phyloP scores from a whole-genome alignment of 768 basidiomycete species.

The Lenzites betulinus region DNA sequence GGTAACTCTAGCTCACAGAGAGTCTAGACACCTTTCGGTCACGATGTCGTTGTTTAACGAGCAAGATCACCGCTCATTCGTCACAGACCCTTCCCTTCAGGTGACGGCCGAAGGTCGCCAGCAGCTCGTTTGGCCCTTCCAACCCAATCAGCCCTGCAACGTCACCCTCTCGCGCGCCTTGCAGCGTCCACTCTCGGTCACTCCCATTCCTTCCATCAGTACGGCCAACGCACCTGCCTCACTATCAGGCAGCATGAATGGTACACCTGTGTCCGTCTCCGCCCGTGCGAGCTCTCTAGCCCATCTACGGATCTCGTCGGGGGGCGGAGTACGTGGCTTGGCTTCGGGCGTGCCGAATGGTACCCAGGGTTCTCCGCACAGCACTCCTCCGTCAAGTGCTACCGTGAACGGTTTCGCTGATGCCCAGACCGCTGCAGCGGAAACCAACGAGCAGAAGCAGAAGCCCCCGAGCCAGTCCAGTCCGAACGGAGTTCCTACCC shows the following conservation, averaged over 20 bases:
- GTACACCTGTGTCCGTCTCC: conserved; percentile 58
- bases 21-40: conserved; percentile 49
- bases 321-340: conserved; percentile 47
- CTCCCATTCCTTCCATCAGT: conserved; percentile 20
- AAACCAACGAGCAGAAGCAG: conserved; percentile 14
- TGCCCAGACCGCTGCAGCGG: conserved; percentile 11
- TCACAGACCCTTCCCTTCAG: conserved; percentile 51
- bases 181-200: conserved; percentile 11
- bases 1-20: neutral
- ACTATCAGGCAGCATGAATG: conserved; percentile 26
- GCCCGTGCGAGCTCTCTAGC: conserved; percentile 53
- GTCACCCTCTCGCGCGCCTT: conserved; percentile 20
- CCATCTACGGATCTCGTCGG: conserved; percentile 64
- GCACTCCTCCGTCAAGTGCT: conserved; percentile 15
- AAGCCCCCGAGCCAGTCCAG: conserved; percentile 18
- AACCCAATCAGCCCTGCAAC: conserved; percentile 34
- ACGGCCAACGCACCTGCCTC: conserved; percentile 16
- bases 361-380: conserved; percentile 8
- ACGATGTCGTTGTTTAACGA: conserved; percentile 57
- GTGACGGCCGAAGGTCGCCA: conserved; percentile 53
- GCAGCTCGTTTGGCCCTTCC: conserved; percentile 52
- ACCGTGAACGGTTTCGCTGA: conserved; percentile 20
- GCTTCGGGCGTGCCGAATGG: conserved; percentile 1
- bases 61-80: conserved; percentile 38
- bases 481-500: conserved; percentile 21